Evolutionary conservation across 1,139 yeast species (phyloP), one percentile per base, ranked within the genome.

Genomic region (Keqinozyma sinolaborantium): DNA sequence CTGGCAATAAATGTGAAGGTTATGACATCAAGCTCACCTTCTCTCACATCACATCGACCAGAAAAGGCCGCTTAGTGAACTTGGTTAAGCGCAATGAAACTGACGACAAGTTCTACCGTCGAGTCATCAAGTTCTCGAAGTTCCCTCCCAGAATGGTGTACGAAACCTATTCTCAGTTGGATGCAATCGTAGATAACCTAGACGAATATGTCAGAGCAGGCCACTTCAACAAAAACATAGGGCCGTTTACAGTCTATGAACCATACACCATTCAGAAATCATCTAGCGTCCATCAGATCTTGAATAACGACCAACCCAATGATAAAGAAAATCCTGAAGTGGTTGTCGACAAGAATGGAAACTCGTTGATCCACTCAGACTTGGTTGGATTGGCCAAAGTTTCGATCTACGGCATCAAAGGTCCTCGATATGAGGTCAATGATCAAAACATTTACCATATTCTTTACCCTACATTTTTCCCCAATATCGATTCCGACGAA

Each of bases 381-480:
- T 55, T 68, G 10, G 34, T 67, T 14, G 56, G 58, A 29, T 56
- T 46, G 28, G 72, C 75, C 14, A 66, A 64, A 35, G 51, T 69
- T 31, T 60, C 73, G 2, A 64, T 65, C 20, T 36, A 60, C 30
- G 73, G 72, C 14, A 63, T 69, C 14, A 69, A 67, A 37, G 75
- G 75, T 4, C 51, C 62, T 2, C 47, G 56, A 29, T 66, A 63
- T 43, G 42, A 50, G 14, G 54, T 66, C 35, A 58, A 56, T 30
- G 72, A 67, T 34, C 75, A 69, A 39, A 67, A 66, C 38, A 60
- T 67, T 57, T 52, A 67, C 33, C 74, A 69, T 38, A 67, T 69
- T n/a, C 48, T 68, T 14, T 67, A 68, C 41, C 75, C 75, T 12
- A 66, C 66, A 32, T 66, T 64, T 44, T 69, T 62, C 34, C 73